These are phyloP conservation scores for Cutaneotrichosporon spelunceum DNA, from an alignment of 1,284 basidiomycete genomes.

Conservation along the genomic window DNA sequence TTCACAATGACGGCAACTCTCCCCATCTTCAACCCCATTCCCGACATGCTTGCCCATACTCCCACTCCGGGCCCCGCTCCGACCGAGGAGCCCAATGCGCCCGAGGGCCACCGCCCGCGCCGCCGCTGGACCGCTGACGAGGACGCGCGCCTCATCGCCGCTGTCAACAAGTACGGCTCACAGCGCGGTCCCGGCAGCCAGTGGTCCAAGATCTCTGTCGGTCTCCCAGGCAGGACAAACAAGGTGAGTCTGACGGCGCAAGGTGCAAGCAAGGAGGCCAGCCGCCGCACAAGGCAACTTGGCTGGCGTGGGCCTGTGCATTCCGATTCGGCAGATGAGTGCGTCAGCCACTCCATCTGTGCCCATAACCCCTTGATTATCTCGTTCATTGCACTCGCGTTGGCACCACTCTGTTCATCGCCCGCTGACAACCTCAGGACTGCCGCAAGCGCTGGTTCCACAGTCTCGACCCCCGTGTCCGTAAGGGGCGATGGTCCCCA, in stretches of 20 bases:
- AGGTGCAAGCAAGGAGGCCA: neutral
- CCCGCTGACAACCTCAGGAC: conserved; percentile 18
- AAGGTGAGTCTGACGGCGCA: conserved; percentile 21
- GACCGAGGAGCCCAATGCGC: neutral
- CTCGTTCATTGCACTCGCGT: neutral
- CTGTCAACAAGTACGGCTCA: conserved; percentile 23
- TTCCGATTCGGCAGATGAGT: neutral
- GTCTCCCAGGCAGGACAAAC: conserved; percentile 22
- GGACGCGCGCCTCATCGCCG: conserved; percentile 23
- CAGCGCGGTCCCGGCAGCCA: conserved; percentile 20
- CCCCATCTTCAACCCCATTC: neutral
- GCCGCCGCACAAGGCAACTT: neutral
- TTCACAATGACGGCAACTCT: neutral
- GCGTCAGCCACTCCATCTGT: neutral
- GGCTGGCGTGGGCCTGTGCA: neutral
- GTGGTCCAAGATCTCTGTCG: conserved; percentile 23
- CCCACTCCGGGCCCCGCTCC: neutral
- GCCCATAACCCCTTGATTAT: neutral
- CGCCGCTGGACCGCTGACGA: conserved; percentile 25
- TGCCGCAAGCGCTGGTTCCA: conserved; percentile 32
- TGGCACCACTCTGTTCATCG: neutral
- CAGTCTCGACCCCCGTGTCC: conserved; percentile 25
- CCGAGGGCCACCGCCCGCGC: conserved; percentile 8
- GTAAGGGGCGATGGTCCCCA: conserved; percentile 29
- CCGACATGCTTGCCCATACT: neutral